phyloP scores from a whole-genome alignment of 148 eudicot species.

The Rhododendron ferrugineum region DNA sequence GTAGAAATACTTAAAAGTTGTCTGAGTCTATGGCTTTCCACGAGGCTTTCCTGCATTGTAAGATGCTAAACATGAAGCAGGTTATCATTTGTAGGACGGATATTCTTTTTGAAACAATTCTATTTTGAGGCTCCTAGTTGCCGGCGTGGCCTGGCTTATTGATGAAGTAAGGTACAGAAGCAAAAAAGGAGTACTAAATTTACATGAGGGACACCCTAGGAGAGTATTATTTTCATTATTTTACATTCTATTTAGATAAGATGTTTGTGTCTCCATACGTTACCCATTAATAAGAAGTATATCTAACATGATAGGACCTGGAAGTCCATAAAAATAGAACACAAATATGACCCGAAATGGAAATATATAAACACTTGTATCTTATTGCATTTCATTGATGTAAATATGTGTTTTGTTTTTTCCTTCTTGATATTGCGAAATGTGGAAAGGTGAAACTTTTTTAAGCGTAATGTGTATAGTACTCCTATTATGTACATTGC shows the following conservation, averaged over 20 bases:
- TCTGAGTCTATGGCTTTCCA: conserved; percentile 1
- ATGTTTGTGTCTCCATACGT: neutral
- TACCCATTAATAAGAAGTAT: neutral
- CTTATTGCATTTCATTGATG: neutral
- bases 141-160: neutral
- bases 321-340: neutral
- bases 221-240: neutral
- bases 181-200: neutral
- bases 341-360: neutral
- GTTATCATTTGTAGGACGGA: neutral
- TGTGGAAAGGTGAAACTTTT: neutral
- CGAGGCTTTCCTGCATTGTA: neutral
- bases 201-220: neutral
- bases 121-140: neutral
- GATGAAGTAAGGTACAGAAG: neutral
- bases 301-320: neutral
- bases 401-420: neutral
- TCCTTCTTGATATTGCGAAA: neutral
- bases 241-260: neutral
- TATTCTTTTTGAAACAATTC: neutral
- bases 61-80: neutral
- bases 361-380: neutral
- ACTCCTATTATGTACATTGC: neutral
- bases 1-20: conserved; percentile 7
- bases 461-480: neutral